Conservation (phyloP, 176 grass and related monocot species). For the Themeda triandra region DNA sequence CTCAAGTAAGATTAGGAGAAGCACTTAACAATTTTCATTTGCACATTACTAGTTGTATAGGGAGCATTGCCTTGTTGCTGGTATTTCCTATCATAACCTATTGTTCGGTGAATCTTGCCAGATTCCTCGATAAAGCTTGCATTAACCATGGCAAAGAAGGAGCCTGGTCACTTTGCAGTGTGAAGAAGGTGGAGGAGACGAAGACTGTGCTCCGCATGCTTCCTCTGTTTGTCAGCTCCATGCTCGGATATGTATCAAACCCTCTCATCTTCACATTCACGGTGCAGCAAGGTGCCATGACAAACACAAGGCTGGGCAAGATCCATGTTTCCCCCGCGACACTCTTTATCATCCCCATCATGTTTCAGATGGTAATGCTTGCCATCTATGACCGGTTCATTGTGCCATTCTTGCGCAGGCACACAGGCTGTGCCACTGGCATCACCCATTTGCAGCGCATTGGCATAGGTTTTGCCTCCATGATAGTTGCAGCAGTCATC, state of each 20-base stretch:
- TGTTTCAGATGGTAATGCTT: constrained; percentile 51
- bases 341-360: constrained; percentile 51
- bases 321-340: constrained; percentile 49
- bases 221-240: constrained; percentile 53
- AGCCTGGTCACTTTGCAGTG: constrained; percentile 50
- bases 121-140: constrained; percentile 66
- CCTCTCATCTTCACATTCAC: constrained; percentile 47
- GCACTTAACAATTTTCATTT: neutral
- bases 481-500: constrained; percentile 18
- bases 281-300: constrained; percentile 53
- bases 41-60: neutral
- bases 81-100: too few species aligned
- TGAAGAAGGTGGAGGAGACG: constrained; percentile 51
- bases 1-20: constrained; percentile 33
- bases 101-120: neutral
- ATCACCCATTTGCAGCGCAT: constrained; percentile 49
- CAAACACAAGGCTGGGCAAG: constrained; percentile 50
- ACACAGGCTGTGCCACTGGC: constrained; percentile 37
- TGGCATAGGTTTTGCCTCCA: constrained; percentile 30
- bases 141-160: constrained; percentile 33
- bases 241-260: constrained; percentile 37
- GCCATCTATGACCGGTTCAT: constrained; percentile 46
- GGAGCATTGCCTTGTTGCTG: too few species aligned
- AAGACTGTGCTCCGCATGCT: constrained; percentile 49
- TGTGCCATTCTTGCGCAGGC: constrained; percentile 30